These are phyloP conservation scores for Thalia dealbata DNA, from an alignment of 176 grass and related monocot genomes.

Conservation along the genomic window DNA sequence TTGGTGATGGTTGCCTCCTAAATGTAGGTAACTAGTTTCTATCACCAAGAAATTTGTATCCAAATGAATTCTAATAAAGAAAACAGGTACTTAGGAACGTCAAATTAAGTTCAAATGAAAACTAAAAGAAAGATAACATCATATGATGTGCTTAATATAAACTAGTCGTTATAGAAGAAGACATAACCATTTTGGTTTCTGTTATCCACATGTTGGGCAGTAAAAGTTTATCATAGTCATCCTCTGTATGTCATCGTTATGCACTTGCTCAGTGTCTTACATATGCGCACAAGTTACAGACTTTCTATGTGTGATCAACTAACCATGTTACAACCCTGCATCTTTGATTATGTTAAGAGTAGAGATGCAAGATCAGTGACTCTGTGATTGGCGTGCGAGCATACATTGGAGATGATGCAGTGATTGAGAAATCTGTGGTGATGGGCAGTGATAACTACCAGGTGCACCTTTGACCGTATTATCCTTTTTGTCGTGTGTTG, in stretches of 20 bases:
- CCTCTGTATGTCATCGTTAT: not conserved
- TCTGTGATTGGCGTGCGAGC: conserved; percentile 14
- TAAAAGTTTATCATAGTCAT: not conserved
- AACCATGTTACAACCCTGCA: not conserved
- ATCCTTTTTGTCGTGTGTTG: not conserved
- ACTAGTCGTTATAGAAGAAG: no score
- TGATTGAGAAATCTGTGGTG: conserved; percentile 15
- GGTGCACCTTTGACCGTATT: not conserved
- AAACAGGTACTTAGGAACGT: not conserved
- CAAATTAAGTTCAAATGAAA: no score
- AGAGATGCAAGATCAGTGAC: conserved; percentile 18
- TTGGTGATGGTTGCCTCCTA: conserved; percentile 21
- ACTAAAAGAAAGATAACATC: no score
- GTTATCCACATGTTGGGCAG: not conserved
- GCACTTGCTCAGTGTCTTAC: not conserved
- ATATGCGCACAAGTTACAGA: not conserved
- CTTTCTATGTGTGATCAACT: not conserved
- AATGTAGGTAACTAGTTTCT: conserved; percentile 14
- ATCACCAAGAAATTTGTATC: not conserved
- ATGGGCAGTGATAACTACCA: conserved; percentile 14
- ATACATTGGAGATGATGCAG: not conserved
- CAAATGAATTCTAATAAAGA: not conserved
- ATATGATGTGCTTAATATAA: no score
- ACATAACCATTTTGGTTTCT: not conserved
- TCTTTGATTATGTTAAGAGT: conserved; percentile 15